phyloP scores from a whole-genome alignment of 306 rosid genomes.

The Quercus mongolica region DNA sequence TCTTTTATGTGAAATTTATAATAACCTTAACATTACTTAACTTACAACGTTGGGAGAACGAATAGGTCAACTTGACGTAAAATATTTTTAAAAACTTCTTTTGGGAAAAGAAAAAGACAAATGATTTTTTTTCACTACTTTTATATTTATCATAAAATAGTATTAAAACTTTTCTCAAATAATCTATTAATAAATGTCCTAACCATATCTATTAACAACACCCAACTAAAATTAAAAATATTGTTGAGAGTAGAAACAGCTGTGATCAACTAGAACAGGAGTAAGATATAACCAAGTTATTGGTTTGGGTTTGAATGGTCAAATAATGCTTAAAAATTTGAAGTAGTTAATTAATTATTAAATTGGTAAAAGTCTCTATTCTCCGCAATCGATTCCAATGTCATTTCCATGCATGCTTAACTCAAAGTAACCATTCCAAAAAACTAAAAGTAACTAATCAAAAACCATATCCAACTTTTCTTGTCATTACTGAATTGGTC shows the following conservation, averaged over 20 bases:
- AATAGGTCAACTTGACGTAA: no score
- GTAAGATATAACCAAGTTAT: no score
- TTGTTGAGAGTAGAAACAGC: no score
- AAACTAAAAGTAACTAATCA: not conserved
- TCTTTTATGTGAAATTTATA: no score
- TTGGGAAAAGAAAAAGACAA: accelerated
- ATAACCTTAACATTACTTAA: no score
- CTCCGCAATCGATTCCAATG: not conserved
- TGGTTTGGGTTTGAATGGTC: not conserved
- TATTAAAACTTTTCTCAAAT: no score
- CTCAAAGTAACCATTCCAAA: no score
- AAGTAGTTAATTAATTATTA: not conserved
- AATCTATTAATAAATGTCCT: accelerated
- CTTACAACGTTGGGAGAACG: accelerated
- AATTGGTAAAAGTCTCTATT: not conserved
- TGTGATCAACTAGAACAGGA: no score
- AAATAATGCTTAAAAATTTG: not conserved
- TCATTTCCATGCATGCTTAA: not conserved
- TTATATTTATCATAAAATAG: no score
- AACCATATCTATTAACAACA: accelerated
- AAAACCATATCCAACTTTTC: not conserved
- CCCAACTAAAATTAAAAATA: no score
- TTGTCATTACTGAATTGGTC: not conserved
- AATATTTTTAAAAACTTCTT: no score
- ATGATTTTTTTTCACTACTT: no score